Evolutionary conservation across 2,329 filamentous ascomycete species (phyloP).

Genomic region (Xylariaceae sp.): DNA sequence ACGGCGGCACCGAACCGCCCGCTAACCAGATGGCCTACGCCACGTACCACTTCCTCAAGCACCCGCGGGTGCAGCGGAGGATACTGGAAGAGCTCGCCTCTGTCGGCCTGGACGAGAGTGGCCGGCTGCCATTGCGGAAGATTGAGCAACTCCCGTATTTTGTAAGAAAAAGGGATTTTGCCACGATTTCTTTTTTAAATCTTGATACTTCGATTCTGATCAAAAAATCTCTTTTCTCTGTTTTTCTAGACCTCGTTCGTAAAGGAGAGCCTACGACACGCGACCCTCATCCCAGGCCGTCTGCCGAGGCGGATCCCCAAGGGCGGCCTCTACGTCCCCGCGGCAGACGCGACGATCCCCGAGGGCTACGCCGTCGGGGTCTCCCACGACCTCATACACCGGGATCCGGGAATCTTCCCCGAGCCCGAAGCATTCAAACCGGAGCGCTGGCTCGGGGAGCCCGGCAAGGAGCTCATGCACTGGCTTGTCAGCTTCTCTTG

Average conservation of each 20-base stretch:
- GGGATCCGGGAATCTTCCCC: neutral
- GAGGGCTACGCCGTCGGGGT: slow-evolving; percentile 1
- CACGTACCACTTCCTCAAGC: neutral
- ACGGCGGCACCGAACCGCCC: slow-evolving; percentile 1
- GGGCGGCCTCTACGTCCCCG: slow-evolving; percentile 1
- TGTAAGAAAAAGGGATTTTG: neutral
- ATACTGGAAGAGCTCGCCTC: neutral
- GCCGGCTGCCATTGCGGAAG: neutral
- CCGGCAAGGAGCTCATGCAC: neutral
- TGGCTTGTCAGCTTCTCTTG: neutral
- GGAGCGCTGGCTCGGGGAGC: neutral
- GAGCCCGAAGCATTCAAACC: neutral
- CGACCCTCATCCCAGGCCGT: neutral
- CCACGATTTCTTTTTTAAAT: neutral
- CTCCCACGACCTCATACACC: neutral
- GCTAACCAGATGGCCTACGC: slow-evolving; percentile 1
- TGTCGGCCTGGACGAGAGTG: neutral
- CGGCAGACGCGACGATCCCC: neutral
- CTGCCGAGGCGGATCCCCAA: neutral
- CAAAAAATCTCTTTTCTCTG: no score
- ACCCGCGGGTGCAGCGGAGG: neutral
- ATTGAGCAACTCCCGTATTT: slow-evolving; percentile 2
- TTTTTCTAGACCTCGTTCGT: neutral
- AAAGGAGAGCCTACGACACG: slow-evolving; percentile 1
- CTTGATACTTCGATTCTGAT: neutral